These are phyloP conservation scores for Neurospora sp. DNA, from an alignment of 495 filamentous ascomycete genomes.

Conservation along the genomic window DNA sequence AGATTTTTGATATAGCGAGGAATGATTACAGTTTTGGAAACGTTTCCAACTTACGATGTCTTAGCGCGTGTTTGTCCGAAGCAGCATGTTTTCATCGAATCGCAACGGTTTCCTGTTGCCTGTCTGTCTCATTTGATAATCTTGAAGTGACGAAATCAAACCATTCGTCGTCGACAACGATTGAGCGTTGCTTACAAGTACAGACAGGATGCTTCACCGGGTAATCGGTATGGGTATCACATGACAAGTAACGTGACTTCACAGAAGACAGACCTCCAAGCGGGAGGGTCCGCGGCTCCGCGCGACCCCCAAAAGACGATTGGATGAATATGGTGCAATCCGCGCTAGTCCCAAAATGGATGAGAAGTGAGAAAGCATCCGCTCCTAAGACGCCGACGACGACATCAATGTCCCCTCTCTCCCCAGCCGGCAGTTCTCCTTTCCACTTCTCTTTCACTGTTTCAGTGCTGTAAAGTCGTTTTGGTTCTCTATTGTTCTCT, in stretches of 20 bases:
- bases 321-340: conserved; percentile 25
- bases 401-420: conserved; percentile 3
- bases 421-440: conserved; percentile 1
- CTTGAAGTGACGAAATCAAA: background rate
- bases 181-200: background rate
- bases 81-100: no score
- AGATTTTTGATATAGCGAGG: background rate
- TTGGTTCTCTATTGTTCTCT: background rate
- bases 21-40: background rate
- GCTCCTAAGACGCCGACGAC: conserved; percentile 17
- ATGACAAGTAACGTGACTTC: background rate
- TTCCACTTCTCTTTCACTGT: background rate
- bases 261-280: background rate
- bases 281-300: background rate
- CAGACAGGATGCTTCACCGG: background rate
- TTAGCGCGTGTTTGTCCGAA: no score
- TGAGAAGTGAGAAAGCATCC: conserved; percentile 5
- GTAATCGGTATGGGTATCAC: background rate
- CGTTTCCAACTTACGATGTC: no score
- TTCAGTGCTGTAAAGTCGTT: background rate
- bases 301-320: conserved; percentile 1
- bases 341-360: conserved; percentile 20
- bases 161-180: background rate
- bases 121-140: no score
- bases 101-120: no score